phyloP scores from a whole-genome alignment of 2,329 filamentous ascomycete species.

The Emericellopsis cladophorae region DNA sequence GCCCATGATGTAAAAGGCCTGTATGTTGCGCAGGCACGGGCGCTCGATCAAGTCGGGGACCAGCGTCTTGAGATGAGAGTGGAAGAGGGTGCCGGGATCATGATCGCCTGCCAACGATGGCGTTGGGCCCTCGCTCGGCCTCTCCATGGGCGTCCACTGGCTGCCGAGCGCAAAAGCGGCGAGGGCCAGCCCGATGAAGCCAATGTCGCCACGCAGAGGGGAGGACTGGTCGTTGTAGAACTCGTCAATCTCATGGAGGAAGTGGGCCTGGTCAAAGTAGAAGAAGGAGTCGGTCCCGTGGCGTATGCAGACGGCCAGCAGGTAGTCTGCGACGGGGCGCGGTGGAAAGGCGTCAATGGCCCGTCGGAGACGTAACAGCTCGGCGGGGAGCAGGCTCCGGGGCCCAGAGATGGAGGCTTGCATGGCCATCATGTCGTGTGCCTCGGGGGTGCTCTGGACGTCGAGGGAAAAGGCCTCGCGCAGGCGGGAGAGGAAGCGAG shows the following conservation, averaged over 20 bases:
- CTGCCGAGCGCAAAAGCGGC: constrained; percentile 17
- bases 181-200: constrained; percentile 13
- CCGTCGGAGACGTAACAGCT: constrained; percentile 8
- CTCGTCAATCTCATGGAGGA: constrained; percentile 10
- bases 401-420: constrained; percentile 7
- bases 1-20: constrained; percentile 17
- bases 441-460: constrained; percentile 6
- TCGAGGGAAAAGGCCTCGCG: constrained; percentile 15
- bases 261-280: constrained; percentile 15
- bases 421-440: constrained; percentile 8
- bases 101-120: constrained; percentile 1
- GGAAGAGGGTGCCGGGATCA: constrained; percentile 17
- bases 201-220: constrained; percentile 8
- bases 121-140: constrained; percentile 5
- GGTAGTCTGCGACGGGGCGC: constrained; percentile 12
- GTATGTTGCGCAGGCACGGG: constrained; percentile 16
- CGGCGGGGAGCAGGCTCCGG: constrained; percentile 5
- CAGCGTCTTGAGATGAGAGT: constrained; percentile 12
- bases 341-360: constrained; percentile 13
- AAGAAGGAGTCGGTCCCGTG: constrained; percentile 14
- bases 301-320: constrained; percentile 14
- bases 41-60: constrained; percentile 20
- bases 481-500: constrained; percentile 11
- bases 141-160: constrained; percentile 18
- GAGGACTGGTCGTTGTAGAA: constrained; percentile 11